phyloP scores from a whole-genome alignment of 441 rosid species.

The Manihot esculenta region DNA sequence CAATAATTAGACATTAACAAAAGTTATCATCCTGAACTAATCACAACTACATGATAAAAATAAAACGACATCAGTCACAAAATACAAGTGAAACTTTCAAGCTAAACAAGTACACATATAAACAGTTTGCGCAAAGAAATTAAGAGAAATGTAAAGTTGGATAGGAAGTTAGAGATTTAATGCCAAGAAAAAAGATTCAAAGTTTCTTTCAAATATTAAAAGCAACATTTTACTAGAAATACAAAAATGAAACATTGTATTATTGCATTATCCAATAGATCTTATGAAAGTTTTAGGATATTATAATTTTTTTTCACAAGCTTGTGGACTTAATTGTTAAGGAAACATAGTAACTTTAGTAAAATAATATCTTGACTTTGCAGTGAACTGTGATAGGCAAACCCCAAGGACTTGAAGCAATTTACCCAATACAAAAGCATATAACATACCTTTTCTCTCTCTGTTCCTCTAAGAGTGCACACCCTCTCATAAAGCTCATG shows the following conservation, averaged over 20 bases:
- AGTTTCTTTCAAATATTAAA: neutral
- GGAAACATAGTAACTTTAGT: neutral
- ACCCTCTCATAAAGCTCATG: slow-evolving; percentile 64
- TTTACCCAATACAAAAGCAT: slow-evolving; percentile 10
- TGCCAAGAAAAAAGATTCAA: neutral
- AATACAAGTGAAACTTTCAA: neutral
- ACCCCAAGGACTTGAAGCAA: neutral
- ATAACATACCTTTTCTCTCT: slow-evolving; percentile 56
- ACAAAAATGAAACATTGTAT: neutral
- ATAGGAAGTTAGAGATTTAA: neutral
- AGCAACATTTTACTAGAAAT: neutral
- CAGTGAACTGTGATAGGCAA: neutral
- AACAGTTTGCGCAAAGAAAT: neutral
- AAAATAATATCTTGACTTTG: neutral
- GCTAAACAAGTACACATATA: neutral
- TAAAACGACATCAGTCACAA: neutral
- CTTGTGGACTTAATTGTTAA: neutral
- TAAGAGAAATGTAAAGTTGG: neutral
- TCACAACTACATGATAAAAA: neutral
- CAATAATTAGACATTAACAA: neutral
- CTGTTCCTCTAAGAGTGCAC: slow-evolving; percentile 52
- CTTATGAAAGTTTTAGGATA: neutral
- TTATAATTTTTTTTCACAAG: neutral
- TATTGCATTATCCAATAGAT: neutral
- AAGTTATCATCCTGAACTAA: neutral